Conservation (phyloP, 1,139 yeast species). For the Yamadazyma aaseri region DNA sequence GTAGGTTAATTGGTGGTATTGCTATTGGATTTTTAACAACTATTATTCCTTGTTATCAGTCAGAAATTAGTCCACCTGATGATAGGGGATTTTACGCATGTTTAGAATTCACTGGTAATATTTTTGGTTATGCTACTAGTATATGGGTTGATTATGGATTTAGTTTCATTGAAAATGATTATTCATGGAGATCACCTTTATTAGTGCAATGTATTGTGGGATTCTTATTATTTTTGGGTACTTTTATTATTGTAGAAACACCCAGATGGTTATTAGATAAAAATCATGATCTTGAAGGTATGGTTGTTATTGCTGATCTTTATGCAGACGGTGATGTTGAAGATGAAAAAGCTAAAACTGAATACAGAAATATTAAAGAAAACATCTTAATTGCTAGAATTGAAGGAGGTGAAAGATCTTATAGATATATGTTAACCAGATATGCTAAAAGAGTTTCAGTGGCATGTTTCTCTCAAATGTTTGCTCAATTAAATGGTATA, state of each 20-base stretch:
- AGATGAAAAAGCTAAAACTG: conserved; percentile 58
- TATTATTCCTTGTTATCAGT: conserved; percentile 91
- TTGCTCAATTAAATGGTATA: conserved; percentile 92
- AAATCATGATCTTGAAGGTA: conserved; percentile 86
- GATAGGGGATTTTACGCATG: conserved; percentile 89
- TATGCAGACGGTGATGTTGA: conserved; percentile 54
- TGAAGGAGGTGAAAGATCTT: conserved; percentile 70
- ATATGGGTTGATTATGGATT: conserved; percentile 91
- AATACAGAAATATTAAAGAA: conserved; percentile 47
- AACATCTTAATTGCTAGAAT: conserved; percentile 57
- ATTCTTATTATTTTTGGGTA: conserved; percentile 61
- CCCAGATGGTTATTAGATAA: conserved; percentile 89
- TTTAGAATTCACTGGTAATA: conserved; percentile 89
- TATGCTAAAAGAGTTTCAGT: conserved; percentile 80
- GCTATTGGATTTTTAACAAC: conserved; percentile 92
- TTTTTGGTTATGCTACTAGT: conserved; percentile 79
- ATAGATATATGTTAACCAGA: conserved; percentile 58
- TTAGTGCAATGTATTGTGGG: conserved; percentile 79
- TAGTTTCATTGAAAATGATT: conserved; percentile 51
- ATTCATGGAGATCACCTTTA: conserved; percentile 80
- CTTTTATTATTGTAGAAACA: conserved; percentile 77
- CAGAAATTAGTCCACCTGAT: conserved; percentile 87
- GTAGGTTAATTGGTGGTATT: conserved; percentile 79
- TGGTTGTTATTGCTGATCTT: conserved; percentile 47
- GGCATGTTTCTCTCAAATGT: conserved; percentile 87